Base-by-base conservation (phyloP, 1,139 yeast genomes). In the Geotrichum armillariae region DNA sequence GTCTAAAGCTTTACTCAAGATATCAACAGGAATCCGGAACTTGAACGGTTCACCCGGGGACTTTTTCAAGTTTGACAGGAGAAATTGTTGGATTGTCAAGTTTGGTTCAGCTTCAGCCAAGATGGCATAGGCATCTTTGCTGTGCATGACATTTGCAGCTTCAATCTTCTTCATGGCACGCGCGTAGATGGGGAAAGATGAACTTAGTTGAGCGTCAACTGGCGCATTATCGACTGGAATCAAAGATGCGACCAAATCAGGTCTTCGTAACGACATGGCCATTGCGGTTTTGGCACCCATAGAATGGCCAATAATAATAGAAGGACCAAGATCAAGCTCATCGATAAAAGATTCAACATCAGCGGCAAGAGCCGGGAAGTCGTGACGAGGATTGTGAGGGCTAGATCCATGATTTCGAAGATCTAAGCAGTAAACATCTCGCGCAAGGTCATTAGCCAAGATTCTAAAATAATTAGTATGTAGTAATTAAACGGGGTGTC, bases 281-380 rank as follows among this genome's bases (percentile, higher is more conserved):
- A 93, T 91, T 2, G 86, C 96, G 0, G 91, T 78, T 63, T 93
- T 93, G 8, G 96, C 98, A 5, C 99, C 99, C 97, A 93, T 90
- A 0, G 97, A 90, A 67, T 91, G 98, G 1, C 99, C 99, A 22
- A 93, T 74, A 20, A 93, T 58, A 17, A 88, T 79, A 0, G 94
- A 87, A 36, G 76, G 70, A 27, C 71, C 70, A 11, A 82, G 55
- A 1, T 56, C 59, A 17, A 79, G 74, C 4, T 76, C 77, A 1
- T 62, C 61, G 14, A 90, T 76, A 64, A 91, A 93, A 31, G 68
- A 62, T 61, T 83, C 90, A 21, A 93, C 90, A 66, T 93, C 99
- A 0, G 88, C 85, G 1, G 96, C 85, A 71, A 93, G 73, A 1
- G 93, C 72, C 0, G 87, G 85, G 66, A 90, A 90, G 66, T 86